Base-by-base conservation (phyloP, 176 grass and related monocot species). In the Musa itinerans region DNA sequence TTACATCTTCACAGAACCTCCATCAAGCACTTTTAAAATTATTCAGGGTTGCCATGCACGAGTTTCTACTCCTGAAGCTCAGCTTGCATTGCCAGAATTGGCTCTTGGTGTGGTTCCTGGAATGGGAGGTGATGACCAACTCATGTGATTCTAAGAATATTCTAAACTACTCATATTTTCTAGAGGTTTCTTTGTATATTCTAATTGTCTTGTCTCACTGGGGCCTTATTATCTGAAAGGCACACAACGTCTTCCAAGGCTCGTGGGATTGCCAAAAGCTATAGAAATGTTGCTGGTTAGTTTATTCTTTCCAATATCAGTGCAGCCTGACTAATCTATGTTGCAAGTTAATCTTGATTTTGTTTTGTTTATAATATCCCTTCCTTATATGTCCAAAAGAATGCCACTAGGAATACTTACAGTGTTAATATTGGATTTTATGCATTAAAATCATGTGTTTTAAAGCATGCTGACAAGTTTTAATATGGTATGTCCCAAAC, bases 201-300 rank as follows among this genome's bases (percentile, higher is more conserved):
- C 16, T 71, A 9, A 48, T 63, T 65, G 57, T 10, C 29, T 62
- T 53, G 1, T 43, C 73, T 52, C 84, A 70, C 11, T 61, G 3
- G 70, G 34, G 6, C 26, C 21, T 74, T 29, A 1, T 57, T 79
- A 54, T 77, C 50, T 19, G 65, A 43, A 80, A 99, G 95, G 95
- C 70, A 99, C 95, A 20, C 95, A 99, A 71, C 88, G 95, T 77
- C 76, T 99, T 74, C 88, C 95, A 12, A 99, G 95, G 85, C 95
- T 99, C 84, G 88, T 99, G 69, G 91, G 95, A 25, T 82, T 99
- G 78, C 77, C 86, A 10, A 99, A 94, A 82, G 95, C 90, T 73
- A 84, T 88, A 76, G 95, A 99, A 87, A 99, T 99, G 86, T 89
- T 99, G 88, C 73, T 99, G 76, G 91, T 99, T 72, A 83, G 95